Evolutionary conservation across 139 green algal species (phyloP).

Genomic region (Desmodesmus armatus): DNA sequence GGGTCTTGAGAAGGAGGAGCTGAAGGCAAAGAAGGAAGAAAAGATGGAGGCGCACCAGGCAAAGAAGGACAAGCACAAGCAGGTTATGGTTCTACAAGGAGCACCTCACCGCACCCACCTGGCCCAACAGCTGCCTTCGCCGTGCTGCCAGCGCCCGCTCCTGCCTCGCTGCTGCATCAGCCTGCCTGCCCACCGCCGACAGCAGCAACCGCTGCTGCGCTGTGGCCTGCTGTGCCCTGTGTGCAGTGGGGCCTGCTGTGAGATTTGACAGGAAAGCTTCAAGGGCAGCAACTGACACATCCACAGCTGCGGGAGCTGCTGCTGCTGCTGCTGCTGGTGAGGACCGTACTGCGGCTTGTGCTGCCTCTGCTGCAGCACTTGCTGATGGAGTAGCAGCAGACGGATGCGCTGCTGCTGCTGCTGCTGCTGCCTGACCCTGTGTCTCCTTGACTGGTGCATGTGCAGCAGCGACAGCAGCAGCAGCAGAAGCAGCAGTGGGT

Average conservation of each 20-base stretch:
- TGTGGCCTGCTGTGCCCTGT: conserved; percentile 11
- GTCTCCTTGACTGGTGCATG: no score
- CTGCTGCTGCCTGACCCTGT: no score
- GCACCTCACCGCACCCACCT: background rate
- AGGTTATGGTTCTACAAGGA: background rate
- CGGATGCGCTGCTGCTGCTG: background rate
- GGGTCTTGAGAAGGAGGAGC: no score
- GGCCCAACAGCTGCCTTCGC: conserved; percentile 25
- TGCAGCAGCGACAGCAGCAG: background rate
- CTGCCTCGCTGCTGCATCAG: background rate
- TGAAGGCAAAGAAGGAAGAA: no score
- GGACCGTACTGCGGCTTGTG: no score
- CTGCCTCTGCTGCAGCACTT: background rate
- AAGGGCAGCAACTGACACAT: background rate
- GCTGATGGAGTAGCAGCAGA: background rate
- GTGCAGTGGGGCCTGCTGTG: background rate
- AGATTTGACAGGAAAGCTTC: conserved; percentile 2
- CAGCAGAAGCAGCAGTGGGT: background rate
- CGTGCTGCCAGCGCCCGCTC: conserved; percentile 23
- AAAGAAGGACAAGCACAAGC: background rate
- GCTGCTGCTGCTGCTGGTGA: conserved; percentile 30
- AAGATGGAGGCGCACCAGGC: no score
- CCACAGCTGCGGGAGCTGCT: background rate
- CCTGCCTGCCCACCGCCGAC: background rate
- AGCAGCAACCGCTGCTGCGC: conserved; percentile 24